phyloP scores from a whole-genome alignment of 768 basidiomycete species.

The Phaeolepiota aurea region DNA sequence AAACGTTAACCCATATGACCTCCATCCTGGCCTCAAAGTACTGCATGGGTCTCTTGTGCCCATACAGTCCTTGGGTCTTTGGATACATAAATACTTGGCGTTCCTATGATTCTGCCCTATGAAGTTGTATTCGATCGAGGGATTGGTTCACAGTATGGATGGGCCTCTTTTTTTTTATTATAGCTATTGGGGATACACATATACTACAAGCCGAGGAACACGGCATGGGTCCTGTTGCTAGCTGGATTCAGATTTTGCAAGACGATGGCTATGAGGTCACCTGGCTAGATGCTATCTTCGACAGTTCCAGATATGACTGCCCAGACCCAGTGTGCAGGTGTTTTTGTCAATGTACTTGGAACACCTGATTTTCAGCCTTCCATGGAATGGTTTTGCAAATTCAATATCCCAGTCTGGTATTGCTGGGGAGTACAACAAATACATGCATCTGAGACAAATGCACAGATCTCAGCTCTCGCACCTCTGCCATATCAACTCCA shows the following conservation, averaged over 20 bases:
- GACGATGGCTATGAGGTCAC: not conserved
- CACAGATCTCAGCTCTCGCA: not conserved
- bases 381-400: slow-evolving; percentile 1
- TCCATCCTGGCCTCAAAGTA: not conserved
- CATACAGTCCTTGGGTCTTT: not conserved
- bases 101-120: not conserved
- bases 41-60: not conserved
- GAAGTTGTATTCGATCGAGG: not conserved
- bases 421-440: slow-evolving; percentile 1
- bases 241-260: no score
- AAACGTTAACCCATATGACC: not conserved
- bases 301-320: not conserved
- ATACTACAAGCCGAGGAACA: not conserved
- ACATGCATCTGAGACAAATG: not conserved
- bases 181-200: slow-evolving; percentile 2
- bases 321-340: not conserved
- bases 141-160: slow-evolving; percentile 7
- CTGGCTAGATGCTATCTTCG: not conserved
- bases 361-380: no score
- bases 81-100: not conserved
- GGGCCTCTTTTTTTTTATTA: slow-evolving; percentile 6
- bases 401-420: slow-evolving; percentile 8
- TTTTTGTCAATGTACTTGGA: not conserved
- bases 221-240: no score
- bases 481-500: not conserved